A percentile compares a stretch with the other conserved stretches of the same genome.
Conservation (phyloP, 495 filamentous ascomycete genomes). For the Penicillium canescens region DNA sequence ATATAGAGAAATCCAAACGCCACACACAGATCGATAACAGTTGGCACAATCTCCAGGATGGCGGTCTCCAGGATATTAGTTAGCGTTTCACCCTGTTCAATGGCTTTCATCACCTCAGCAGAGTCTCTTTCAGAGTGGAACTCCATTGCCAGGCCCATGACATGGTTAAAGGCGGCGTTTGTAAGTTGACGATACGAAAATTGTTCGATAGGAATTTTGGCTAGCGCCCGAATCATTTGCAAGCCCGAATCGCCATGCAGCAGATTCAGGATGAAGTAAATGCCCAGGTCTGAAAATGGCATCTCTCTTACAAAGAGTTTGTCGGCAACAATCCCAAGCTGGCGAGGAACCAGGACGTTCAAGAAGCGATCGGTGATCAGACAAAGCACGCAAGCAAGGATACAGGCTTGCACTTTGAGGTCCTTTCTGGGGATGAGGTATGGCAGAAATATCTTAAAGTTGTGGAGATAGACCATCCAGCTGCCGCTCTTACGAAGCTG, state of each 20-base stretch:
- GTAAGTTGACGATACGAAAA: constrained; percentile 22
- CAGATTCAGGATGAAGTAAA: constrained; percentile 33
- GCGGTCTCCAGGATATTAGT: constrained; percentile 12
- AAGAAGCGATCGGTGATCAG: neutral
- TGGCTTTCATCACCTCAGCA: constrained; percentile 19
- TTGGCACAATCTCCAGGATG: constrained; percentile 9
- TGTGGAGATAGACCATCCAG: constrained; percentile 2
- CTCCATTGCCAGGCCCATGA: constrained; percentile 14
- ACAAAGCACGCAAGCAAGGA: constrained; percentile 22
- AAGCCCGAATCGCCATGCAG: constrained; percentile 7
- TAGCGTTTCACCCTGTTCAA: constrained; percentile 16
- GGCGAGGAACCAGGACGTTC: constrained; percentile 66
- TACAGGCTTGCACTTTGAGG: constrained; percentile 54
- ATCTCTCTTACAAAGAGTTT: constrained; percentile 56
- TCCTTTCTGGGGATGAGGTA: constrained; percentile 64
- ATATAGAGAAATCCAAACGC: constrained; percentile 10
- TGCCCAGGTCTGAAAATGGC: constrained; percentile 53
- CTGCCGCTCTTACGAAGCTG: neutral
- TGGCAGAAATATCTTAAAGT: constrained; percentile 56
- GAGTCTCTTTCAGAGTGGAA: constrained; percentile 6
- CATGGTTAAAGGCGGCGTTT: constrained; percentile 23
- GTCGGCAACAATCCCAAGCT: constrained; percentile 65
- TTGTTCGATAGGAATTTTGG: constrained; percentile 18
- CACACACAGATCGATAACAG: constrained; percentile 5
- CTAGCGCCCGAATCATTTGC: constrained; percentile 3